These are phyloP conservation scores for Talaromyces sp. DNA, from an alignment of 2,329 filamentous ascomycete species.

Conservation along the genomic window DNA sequence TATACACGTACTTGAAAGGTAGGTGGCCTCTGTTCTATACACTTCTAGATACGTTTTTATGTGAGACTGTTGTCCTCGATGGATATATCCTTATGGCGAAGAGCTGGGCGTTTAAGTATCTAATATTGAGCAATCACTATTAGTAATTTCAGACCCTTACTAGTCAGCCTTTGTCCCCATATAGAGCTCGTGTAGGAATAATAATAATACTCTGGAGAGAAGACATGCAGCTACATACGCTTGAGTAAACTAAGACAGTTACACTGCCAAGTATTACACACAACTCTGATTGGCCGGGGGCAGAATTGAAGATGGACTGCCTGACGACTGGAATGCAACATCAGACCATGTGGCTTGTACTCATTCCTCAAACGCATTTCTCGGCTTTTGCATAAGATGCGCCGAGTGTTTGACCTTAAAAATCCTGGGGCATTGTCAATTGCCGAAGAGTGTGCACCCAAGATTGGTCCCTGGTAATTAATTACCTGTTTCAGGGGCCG, in stretches of 20 bases:
- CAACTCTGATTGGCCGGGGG: not conserved
- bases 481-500: not conserved
- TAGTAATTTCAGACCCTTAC: no score
- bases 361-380: not conserved
- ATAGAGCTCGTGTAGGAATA: not conserved
- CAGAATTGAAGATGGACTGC: not conserved
- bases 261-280: not conserved
- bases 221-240: not conserved
- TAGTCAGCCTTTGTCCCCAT: not conserved
- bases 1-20: no score
- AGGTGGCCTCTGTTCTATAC: no score
- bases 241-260: not conserved
- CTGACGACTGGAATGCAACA: not conserved
- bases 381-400: conserved; percentile 40
- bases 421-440: conserved; percentile 47
- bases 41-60: no score
- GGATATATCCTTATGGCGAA: no score
- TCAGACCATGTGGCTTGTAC: not conserved
- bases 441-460: not conserved
- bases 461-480: no score
- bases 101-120: no score
- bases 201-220: not conserved
- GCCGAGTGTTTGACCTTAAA: conserved; percentile 66
- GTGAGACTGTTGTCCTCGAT: no score
- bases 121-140: no score